Conservation (phyloP, 2,329 filamentous ascomycete species). For the Ilyonectria mors-panacis region DNA sequence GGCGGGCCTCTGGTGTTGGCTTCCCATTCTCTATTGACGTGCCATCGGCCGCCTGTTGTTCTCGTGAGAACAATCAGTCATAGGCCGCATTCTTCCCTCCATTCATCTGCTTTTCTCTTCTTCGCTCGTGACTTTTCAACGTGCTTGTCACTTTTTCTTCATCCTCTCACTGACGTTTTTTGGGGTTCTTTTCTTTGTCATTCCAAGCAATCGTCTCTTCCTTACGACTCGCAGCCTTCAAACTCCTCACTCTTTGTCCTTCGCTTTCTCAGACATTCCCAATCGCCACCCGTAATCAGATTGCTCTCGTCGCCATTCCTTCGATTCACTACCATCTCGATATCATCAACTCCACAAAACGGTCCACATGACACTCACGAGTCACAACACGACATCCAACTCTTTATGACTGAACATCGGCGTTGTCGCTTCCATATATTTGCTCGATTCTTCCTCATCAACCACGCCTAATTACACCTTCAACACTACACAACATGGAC, state of each 20-base stretch:
- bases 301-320: conserved; percentile 7
- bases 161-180: conserved; percentile 30
- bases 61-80: conserved; percentile 15
- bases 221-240: conserved; percentile 23
- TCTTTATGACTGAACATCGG: conserved; percentile 34
- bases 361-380: conserved; percentile 24
- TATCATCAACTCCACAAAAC: conserved; percentile 17
- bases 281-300: conserved; percentile 22
- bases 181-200: conserved; percentile 45
- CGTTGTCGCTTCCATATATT: conserved; percentile 11
- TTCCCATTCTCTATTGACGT: conserved; percentile 15
- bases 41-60: conserved; percentile 14
- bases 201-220: conserved; percentile 24
- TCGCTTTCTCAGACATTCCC: conserved; percentile 29
- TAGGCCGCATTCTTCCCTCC: conserved; percentile 10
- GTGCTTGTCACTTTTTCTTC: conserved; percentile 14
- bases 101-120: conserved; percentile 10
- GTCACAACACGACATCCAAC: conserved; percentile 15
- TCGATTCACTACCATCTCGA: conserved; percentile 20
- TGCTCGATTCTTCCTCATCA: conserved; percentile 9
- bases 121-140: conserved; percentile 13
- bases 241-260: conserved; percentile 31
- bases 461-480: conserved; percentile 28
- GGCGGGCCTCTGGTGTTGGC: conserved; percentile 31
- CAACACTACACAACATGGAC: conserved; percentile 34